Evolutionary conservation across 345 rosid species (phyloP), one percentile per base, ranked within the genome.

Genomic region (Aquilaria malaccensis): DNA sequence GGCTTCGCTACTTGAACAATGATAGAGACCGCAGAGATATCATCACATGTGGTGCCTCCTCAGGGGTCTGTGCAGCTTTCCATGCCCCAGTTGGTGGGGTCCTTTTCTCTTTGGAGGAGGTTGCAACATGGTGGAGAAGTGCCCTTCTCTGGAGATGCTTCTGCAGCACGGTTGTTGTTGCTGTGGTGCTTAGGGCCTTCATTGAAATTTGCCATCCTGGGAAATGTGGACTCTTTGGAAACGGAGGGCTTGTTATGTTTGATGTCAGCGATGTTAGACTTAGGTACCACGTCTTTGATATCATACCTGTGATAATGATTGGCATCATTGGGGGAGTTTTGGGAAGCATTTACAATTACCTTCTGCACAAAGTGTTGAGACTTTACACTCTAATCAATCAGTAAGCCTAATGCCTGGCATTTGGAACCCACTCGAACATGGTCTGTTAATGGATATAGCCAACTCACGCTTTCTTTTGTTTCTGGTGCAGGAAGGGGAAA

Each of bases 291-390:
- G 66, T 61, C 12, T 60, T 75, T 72, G 96, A 89, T 67, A 65
- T 81, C 15, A 63, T 89, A 58, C 89, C 91, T 3, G 73, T 84
- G 30, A 70, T 72, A 2, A 15, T 86, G 50, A 80, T 89, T 33
- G 96, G 96, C 67, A 72, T 89, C 55, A 60, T 84, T 31, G 96
- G 96, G 68, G 96, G 96, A 55, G 14, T 82, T 74, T 64, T 89
- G 49, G 96, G 96, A 13, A 83, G 96, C 67, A 85, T 86, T 52
- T 89, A 89, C 73, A 89, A 89, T 52, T 54, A 83, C 70, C 13
- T 89, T 61, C 83, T 89, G 15, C 86, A 84, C 81, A 86, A 84
- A 67, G 72, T 89, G 63, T 94, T 89, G 62, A 61, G 88, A 60
- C 77, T 84, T 50, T 86, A 89, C 74, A 83, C 69, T 70, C 79